Conservation (phyloP, 805 yeast genomes). For the Yamadazyma nakazawae region DNA sequence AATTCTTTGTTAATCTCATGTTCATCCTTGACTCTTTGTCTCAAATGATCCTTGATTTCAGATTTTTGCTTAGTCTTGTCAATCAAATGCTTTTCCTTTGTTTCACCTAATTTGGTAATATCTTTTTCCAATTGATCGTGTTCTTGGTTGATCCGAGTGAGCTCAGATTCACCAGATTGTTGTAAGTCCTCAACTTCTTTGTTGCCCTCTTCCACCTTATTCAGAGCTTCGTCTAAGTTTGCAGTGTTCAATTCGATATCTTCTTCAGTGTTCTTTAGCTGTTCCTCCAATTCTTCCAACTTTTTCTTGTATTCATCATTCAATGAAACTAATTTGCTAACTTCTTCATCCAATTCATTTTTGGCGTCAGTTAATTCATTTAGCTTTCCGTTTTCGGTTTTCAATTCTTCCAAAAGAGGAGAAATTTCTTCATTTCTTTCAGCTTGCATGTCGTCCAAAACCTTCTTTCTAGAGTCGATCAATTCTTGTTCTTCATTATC, state of each 20-base stretch:
- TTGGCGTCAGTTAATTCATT: constrained; percentile 49
- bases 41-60: constrained; percentile 28
- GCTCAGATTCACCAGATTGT: constrained; percentile 20
- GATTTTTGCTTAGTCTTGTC: constrained; percentile 35
- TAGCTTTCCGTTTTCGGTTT: constrained; percentile 47
- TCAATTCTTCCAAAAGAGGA: constrained; percentile 54
- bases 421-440: constrained; percentile 53
- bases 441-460: constrained; percentile 46
- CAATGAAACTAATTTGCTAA: constrained; percentile 40
- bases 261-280: constrained; percentile 41
- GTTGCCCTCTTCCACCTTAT: constrained; percentile 37
- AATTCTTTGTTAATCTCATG: constrained; percentile 46
- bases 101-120: constrained; percentile 34
- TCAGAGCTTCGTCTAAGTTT: constrained; percentile 30
- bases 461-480: constrained; percentile 43
- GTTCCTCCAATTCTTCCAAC: constrained; percentile 41
- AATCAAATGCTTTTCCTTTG: constrained; percentile 34
- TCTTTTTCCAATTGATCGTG: constrained; percentile 40
- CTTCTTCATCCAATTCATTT: constrained; percentile 43
- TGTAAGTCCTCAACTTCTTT: constrained; percentile 38
- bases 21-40: constrained; percentile 43
- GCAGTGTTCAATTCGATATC: constrained; percentile 31
- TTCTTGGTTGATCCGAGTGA: constrained; percentile 24
- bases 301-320: constrained; percentile 45
- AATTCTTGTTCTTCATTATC: constrained; percentile 42